A percentile compares a stretch with the other conserved stretches of the same genome.
Conservation (phyloP, 1,284 basidiomycete genomes). For the Trametes polyzona region DNA sequence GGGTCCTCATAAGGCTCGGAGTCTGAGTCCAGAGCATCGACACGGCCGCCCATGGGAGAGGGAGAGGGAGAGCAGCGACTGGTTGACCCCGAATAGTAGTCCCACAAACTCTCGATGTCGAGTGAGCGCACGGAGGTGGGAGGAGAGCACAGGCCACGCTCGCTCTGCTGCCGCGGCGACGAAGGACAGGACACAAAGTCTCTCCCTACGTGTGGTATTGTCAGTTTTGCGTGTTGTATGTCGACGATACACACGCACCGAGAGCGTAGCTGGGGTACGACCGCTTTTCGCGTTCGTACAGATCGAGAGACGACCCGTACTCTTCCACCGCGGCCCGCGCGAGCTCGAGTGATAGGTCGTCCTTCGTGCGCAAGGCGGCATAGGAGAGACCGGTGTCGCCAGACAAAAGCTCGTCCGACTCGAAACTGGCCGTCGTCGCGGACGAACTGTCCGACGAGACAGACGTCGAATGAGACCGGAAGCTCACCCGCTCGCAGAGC, state of each 20-base stretch:
- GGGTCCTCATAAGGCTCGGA: not conserved
- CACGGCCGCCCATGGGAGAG: not conserved
- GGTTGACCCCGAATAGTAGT: not conserved
- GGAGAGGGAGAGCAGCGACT: not conserved
- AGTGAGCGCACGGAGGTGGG: constrained; percentile 2
- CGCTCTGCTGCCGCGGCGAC: not conserved
- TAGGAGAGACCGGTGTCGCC: not conserved
- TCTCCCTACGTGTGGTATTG: not conserved
- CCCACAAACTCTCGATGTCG: constrained; percentile 1
- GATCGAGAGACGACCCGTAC: not conserved
- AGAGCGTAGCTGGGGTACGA: too few relatives aligned
- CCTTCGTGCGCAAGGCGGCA: not conserved
- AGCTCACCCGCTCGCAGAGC: not conserved
- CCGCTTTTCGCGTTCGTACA: not conserved
- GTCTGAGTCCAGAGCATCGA: not conserved
- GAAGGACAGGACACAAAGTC: constrained; percentile 9
- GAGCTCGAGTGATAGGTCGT: not conserved
- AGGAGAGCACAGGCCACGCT: not conserved
- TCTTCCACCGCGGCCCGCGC: not conserved
- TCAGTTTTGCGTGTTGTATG: not conserved
- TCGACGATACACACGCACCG: not conserved
- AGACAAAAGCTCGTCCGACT: not conserved
- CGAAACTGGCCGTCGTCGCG: not conserved
- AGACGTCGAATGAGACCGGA: constrained; percentile 10
- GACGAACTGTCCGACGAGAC: constrained; percentile 5